Percentiles rank a stretch among this genome's conserved stretches.
Conservation (phyloP, 2,329 filamentous ascomycete genomes). For the Paecilomyces dactylethromorphus region DNA sequence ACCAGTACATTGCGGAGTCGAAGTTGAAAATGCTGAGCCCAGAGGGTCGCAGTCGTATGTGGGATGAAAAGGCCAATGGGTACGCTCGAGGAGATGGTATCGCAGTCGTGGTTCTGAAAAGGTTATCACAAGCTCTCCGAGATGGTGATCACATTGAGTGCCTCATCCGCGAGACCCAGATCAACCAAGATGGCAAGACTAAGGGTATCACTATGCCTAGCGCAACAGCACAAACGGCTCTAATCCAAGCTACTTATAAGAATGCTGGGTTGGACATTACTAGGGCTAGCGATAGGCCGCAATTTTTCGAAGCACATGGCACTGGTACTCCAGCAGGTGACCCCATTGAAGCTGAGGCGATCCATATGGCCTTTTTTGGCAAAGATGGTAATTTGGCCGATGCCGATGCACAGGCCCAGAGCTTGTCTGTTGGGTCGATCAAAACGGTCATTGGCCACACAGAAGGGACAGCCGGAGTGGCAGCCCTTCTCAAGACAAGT, state of each 20-base stretch:
- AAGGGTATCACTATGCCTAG: conserved; percentile 31
- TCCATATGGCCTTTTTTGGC: conserved; percentile 15
- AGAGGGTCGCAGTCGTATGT: conserved; percentile 44
- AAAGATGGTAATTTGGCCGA: conserved; percentile 1
- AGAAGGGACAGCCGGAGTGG: conserved; percentile 12
- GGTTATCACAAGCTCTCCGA: conserved; percentile 40
- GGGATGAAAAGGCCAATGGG: conserved; percentile 41
- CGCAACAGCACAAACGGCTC: conserved; percentile 28
- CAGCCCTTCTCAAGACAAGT: not conserved
- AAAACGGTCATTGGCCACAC: conserved; percentile 37
- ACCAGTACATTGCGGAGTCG: conserved; percentile 24
- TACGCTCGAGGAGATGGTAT: conserved; percentile 50
- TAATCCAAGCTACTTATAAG: conserved; percentile 35
- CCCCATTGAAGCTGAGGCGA: conserved; percentile 20
- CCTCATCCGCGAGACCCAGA: conserved; percentile 26
- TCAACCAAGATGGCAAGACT: conserved; percentile 32
- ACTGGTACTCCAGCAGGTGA: conserved; percentile 34
- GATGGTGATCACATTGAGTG: conserved; percentile 42
- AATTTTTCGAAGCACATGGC: conserved; percentile 43
- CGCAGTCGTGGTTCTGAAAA: conserved; percentile 45
- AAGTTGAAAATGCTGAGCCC: conserved; percentile 42
- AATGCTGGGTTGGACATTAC: conserved; percentile 30
- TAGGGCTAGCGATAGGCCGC: conserved; percentile 19
- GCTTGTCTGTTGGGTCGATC: conserved; percentile 23
- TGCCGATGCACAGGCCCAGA: not conserved